Evolutionary conservation across 306 rosid genomes (phyloP), one percentile per base, ranked within the genome.

Genomic region (Senna tora): DNA sequence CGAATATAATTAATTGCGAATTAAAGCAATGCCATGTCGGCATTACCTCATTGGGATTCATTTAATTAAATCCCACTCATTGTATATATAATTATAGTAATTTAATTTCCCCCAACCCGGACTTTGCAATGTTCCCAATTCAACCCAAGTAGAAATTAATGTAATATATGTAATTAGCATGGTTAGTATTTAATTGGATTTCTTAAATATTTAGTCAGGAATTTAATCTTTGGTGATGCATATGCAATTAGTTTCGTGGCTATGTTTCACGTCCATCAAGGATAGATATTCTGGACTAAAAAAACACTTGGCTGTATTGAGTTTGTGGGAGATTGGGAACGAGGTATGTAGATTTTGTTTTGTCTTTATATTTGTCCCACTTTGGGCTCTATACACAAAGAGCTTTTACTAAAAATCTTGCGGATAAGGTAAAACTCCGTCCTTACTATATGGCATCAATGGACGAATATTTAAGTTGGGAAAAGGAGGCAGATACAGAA

Each of bases 1-100:
- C 4, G 4, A 16, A 30, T 6, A 7, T 33, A 59, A n/a, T n/a
- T n/a, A n/a, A n/a, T n/a, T n/a, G n/a, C n/a, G n/a, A n/a, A 59
- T n/a, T 1, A 56, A 76, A 16, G 71, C 33, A 69, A 74, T 69
- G 58, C 16, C 49, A 15, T 74, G 85, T 80, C 79, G 85, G 84
- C 71, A 74, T 55, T 36, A 1, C 39, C 39, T n/a, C n/a, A n/a
- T n/a, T n/a, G n/a, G n/a, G n/a, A n/a, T n/a, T n/a, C n/a, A n/a
- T n/a, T n/a, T n/a, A n/a, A n/a, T n/a, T n/a, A n/a, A n/a, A n/a
- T n/a, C n/a, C n/a, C n/a, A n/a, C n/a, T n/a, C n/a, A n/a, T n/a
- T n/a, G n/a, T n/a, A n/a, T n/a, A n/a, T n/a, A 25, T 25, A 25
- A 25, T 25, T 25, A 25, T 25, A 25, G 30, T 25, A 25, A 25